Conservation (phyloP, 75 land plant genomes). For the Gnetum montanum region DNA sequence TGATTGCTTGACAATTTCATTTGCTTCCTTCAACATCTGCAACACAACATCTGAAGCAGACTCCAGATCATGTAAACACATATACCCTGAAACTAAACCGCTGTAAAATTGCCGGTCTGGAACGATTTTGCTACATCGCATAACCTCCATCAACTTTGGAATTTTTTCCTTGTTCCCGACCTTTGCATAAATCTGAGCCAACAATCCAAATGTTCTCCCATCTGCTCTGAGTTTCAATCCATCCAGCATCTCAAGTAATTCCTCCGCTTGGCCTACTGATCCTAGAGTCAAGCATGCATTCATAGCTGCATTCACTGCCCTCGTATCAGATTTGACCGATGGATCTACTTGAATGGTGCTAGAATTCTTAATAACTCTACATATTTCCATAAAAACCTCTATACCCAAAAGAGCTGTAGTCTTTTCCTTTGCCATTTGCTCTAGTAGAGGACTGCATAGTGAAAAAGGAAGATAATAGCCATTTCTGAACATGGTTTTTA, state of each 20-base stretch:
- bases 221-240: conserved; percentile 29
- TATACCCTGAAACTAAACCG: conserved; percentile 41
- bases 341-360: conserved; percentile 24
- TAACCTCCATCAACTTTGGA: conserved; percentile 29
- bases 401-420: conserved; percentile 27
- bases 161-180: conserved; percentile 40
- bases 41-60: conserved; percentile 25
- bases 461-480: conserved; percentile 30
- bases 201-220: conserved; percentile 32
- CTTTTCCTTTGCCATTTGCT: conserved; percentile 27
- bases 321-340: conserved; percentile 40
- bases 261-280: conserved; percentile 45
- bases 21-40: conserved; percentile 22
- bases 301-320: conserved; percentile 37
- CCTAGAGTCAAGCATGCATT: conserved; percentile 31
- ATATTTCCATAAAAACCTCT: conserved; percentile 33
- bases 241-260: conserved; percentile 38
- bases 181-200: conserved; percentile 50
- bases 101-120: conserved; percentile 15
- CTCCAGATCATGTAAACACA: conserved; percentile 32
- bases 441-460: conserved; percentile 33
- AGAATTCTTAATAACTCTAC: conserved; percentile 17
- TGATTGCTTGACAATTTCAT: not conserved
- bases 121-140: conserved; percentile 23
- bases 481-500: conserved; percentile 48